A percentile compares a stretch with the other conserved stretches of the same genome.
Conservation (phyloP, 208 protist species). For the Leishmania tropica region DNA sequence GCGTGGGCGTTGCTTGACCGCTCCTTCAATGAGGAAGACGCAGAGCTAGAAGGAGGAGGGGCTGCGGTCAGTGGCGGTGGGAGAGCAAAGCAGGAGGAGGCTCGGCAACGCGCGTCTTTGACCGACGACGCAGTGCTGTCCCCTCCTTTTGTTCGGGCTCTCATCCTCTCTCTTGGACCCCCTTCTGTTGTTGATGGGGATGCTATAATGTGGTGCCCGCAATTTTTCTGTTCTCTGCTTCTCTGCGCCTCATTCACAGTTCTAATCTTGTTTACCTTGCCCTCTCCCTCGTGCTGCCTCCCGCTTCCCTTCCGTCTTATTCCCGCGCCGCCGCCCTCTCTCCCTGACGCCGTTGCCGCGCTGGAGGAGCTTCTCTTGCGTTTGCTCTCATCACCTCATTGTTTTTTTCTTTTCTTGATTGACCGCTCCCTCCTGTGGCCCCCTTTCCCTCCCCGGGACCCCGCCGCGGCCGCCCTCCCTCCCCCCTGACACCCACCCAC, state of each 20-base stretch:
- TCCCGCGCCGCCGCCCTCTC: no score
- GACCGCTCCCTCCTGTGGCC: no score
- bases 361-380: background rate
- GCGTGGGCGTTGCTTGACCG: background rate
- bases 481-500: background rate
- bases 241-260: background rate
- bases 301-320: background rate
- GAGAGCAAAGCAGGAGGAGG: background rate
- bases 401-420: background rate
- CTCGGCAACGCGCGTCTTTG: background rate
- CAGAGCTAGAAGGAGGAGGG: background rate
- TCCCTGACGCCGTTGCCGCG: no score
- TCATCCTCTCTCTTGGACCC: background rate
- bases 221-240: background rate
- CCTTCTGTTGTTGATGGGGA: background rate
- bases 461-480: no score
- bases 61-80: background rate
- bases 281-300: background rate
- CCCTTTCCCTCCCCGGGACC: no score
- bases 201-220: background rate
- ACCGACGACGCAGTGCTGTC: background rate
- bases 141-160: background rate
- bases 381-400: background rate
- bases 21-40: background rate
- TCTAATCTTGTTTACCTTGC: background rate